A percentile compares a stretch with the other conserved stretches of the same genome.
Conservation (phyloP, 805 yeast species). For the Schizosaccharomyces octosporus region DNA sequence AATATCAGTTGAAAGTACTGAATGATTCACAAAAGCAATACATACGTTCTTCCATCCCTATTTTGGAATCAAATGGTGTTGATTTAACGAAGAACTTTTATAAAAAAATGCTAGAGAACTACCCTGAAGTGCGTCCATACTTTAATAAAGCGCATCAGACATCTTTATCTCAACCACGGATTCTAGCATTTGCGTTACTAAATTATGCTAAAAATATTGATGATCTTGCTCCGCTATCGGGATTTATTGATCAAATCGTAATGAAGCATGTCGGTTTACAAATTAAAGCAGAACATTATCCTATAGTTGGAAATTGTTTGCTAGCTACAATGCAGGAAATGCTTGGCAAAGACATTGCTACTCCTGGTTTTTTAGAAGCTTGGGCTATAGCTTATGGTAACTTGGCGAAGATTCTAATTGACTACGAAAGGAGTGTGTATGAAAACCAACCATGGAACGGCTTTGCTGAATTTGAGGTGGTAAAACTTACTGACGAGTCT, state of each 20-base stretch:
- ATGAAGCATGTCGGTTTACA: slow-evolving; percentile 43
- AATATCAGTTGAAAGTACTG: background rate
- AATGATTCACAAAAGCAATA: slow-evolving; percentile 6
- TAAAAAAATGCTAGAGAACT: slow-evolving; percentile 25
- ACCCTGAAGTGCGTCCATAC: slow-evolving; percentile 32
- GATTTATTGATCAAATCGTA: slow-evolving; percentile 32
- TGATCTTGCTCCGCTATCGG: slow-evolving; percentile 25
- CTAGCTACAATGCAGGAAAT: slow-evolving; percentile 28
- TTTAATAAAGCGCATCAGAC: slow-evolving; percentile 38
- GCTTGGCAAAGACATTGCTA: slow-evolving; percentile 34
- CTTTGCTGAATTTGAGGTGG: slow-evolving; percentile 27
- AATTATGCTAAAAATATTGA: slow-evolving; percentile 41
- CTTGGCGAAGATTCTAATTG: slow-evolving; percentile 35
- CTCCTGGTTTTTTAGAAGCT: slow-evolving; percentile 30
- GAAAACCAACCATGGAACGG: slow-evolving; percentile 11
- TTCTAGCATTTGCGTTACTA: slow-evolving; percentile 36
- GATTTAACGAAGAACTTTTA: slow-evolving; percentile 31
- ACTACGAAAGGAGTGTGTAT: slow-evolving; percentile 28
- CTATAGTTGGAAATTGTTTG: slow-evolving; percentile 36
- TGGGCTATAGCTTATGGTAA: slow-evolving; percentile 44
- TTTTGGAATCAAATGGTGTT: slow-evolving; percentile 30
- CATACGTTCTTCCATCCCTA: slow-evolving; percentile 20
- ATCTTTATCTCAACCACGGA: slow-evolving; percentile 32
- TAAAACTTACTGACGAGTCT: background rate
- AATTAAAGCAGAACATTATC: slow-evolving; percentile 38